Percentiles rank a stretch among this genome's conserved stretches.
Evolutionary conservation across 2,329 filamentous ascomycete genomes (phyloP).

Genomic region (Fusarium torreyae): DNA sequence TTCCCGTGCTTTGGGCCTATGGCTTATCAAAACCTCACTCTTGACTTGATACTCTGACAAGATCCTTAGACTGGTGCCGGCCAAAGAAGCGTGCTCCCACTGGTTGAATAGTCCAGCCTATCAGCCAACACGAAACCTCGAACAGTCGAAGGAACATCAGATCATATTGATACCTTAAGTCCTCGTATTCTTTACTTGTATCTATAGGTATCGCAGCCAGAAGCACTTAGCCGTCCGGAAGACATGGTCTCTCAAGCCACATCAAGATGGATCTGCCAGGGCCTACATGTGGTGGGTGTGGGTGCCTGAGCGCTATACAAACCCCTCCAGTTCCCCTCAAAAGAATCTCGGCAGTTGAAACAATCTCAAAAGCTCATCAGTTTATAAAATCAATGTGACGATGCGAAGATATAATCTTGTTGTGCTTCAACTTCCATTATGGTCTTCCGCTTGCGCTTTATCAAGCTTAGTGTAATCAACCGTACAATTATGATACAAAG

Average conservation of each 20-base stretch:
- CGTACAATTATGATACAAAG: slow-evolving; percentile 33
- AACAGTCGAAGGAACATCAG: neutral
- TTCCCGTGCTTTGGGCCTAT: neutral
- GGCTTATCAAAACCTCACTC: too few species aligned
- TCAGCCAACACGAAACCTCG: neutral
- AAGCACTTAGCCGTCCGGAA: slow-evolving; percentile 38
- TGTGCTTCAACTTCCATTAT: slow-evolving; percentile 23
- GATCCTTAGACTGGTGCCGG: neutral
- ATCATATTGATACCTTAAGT: slow-evolving; percentile 16
- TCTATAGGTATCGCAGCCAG: slow-evolving; percentile 17
- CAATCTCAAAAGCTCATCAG: neutral
- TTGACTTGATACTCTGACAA: neutral
- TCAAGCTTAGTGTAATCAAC: neutral
- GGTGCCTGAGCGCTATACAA: slow-evolving; percentile 4
- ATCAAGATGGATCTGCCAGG: slow-evolving; percentile 17
- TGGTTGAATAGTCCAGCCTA: neutral
- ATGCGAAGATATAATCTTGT: neutral
- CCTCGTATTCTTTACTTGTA: slow-evolving; percentile 28
- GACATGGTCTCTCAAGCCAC: slow-evolving; percentile 40
- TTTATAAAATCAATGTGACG: neutral
- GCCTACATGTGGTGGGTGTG: slow-evolving; percentile 9
- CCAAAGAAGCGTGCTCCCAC: neutral
- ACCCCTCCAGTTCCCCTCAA: slow-evolving; percentile 1
- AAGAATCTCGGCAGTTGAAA: neutral
- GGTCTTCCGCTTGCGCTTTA: neutral